Evolutionary conservation across 805 yeast genomes (phyloP).

Genomic region (Kregervanrija pseudodelftensis): DNA sequence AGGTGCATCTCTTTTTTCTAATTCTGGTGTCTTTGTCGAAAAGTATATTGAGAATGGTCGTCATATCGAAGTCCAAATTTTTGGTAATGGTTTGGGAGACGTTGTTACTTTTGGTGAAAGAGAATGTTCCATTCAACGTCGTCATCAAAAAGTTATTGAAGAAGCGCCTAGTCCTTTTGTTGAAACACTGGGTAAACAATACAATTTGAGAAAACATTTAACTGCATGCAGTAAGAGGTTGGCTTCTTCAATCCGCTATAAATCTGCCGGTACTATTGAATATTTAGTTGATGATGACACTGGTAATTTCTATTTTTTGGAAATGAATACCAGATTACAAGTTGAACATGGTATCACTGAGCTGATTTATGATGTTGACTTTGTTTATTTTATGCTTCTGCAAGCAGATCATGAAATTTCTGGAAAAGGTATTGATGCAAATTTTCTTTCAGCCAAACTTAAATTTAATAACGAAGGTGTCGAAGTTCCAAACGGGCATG

Average conservation of each 20-base stretch:
- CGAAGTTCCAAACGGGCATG: constrained; percentile 21
- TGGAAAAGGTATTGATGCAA: constrained; percentile 16
- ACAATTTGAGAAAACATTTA: constrained; percentile 14
- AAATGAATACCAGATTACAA: constrained; percentile 25
- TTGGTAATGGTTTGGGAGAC: constrained; percentile 24
- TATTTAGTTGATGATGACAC: constrained; percentile 23
- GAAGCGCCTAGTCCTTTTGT: constrained; percentile 25
- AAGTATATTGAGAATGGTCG: constrained; percentile 21
- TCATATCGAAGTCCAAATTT: constrained; percentile 25
- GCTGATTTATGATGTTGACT: constrained; percentile 18
- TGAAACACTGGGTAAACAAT: constrained; percentile 3
- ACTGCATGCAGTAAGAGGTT: constrained; percentile 15
- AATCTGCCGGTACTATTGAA: constrained; percentile 27
- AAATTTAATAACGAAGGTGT: constrained; percentile 10
- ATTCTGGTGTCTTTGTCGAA: constrained; percentile 21
- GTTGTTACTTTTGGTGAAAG: constrained; percentile 23
- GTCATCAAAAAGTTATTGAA: constrained; percentile 27
- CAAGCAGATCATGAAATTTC: constrained; percentile 22
- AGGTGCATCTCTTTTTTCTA: constrained; percentile 19
- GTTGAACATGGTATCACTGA: constrained; percentile 27
- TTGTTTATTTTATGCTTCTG: constrained; percentile 20
- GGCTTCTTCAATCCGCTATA: constrained; percentile 19
- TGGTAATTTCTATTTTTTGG: constrained; percentile 21
- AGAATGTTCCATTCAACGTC: constrained; percentile 26
- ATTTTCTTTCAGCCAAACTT: constrained; percentile 7